Conservation (phyloP, 2,329 filamentous ascomycete species). For the Gyromitra esculenta region DNA sequence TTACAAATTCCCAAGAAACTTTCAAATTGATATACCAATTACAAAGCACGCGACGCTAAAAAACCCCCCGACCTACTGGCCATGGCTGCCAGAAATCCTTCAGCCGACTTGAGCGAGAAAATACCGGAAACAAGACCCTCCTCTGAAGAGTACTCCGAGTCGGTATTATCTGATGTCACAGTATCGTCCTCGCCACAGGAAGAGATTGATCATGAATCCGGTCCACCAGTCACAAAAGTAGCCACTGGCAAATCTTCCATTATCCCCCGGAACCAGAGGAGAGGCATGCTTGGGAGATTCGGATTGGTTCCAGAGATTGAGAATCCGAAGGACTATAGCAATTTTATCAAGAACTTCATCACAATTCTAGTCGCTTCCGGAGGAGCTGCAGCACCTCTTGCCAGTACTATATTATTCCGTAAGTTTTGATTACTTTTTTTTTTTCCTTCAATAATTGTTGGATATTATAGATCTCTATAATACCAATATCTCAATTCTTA, state of each 20-base stretch:
- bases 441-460: too few species aligned
- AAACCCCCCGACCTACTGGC: neutral
- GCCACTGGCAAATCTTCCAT: conserved; percentile 59
- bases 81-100: conserved; percentile 23
- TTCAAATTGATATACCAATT: neutral
- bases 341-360: conserved; percentile 72
- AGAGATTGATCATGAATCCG: conserved; percentile 17
- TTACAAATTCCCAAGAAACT: neutral
- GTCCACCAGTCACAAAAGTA: conserved; percentile 61
- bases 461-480: conserved; percentile 2
- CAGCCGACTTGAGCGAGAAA: conserved; percentile 15
- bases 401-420: conserved; percentile 85
- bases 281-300: conserved; percentile 77
- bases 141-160: conserved; percentile 23
- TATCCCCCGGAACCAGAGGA: conserved; percentile 67
- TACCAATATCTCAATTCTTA: neutral
- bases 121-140: conserved; percentile 7
- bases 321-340: conserved; percentile 76
- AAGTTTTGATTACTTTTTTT: conserved; percentile 59
- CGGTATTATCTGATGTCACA: conserved; percentile 17
- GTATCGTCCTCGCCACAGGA: conserved; percentile 2
- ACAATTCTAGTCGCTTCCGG: conserved; percentile 81
- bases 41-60: neutral
- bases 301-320: conserved; percentile 81
- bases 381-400: conserved; percentile 80